Base-by-base conservation (phyloP, 331 rosid species). In the Stylosanthes scabra region DNA sequence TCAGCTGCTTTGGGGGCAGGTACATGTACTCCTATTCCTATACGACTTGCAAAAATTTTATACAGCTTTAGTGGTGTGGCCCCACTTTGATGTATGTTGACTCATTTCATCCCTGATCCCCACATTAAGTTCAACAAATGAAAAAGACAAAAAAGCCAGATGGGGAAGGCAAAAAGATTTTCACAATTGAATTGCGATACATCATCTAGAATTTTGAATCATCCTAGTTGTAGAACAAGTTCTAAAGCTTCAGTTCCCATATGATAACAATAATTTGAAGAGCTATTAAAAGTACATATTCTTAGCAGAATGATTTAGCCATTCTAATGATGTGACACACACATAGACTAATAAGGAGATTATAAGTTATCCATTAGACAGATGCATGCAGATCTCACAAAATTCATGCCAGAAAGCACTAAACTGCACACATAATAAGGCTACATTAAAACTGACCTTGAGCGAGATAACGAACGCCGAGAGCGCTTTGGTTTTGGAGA, bases 361-460 rank as follows among this genome's bases (percentile, higher is more conserved):
- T 78, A 54, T 25, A 66, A 13, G 31, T 15, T 15, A 65, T 56
- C 59, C 12, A 73, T 34, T 15, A 57, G 7, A n/a, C 25, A 31
- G 9, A 47, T 40, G 56, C 40, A 8, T 57, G 41, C 7, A 59
- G 52, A 5, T 2, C 63, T n/a, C 4, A 54, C 27, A 29, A 42
- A 45, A 6, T 49, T 49, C 47, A 74, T 39, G 63, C 50, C 62
- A 69, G 29, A 63, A 47, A 51, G 52, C 34, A 68, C 44, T 46
- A 74, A 66, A 39, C 31, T 59, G 51, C 25, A 70, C 16, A 58
- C 15, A 59, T 56, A 40, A 62, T 63, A 40, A n/a, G 52, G 70
- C 3, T n/a, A 29, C 42, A 41, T 44, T 72, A 40, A 51, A n/a
- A 78, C 92, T 76, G 74, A 87, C 97, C 96, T 83, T 29, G 91